phyloP scores from a whole-genome alignment of 768 basidiomycete species.

The Dentipellis sp. region DNA sequence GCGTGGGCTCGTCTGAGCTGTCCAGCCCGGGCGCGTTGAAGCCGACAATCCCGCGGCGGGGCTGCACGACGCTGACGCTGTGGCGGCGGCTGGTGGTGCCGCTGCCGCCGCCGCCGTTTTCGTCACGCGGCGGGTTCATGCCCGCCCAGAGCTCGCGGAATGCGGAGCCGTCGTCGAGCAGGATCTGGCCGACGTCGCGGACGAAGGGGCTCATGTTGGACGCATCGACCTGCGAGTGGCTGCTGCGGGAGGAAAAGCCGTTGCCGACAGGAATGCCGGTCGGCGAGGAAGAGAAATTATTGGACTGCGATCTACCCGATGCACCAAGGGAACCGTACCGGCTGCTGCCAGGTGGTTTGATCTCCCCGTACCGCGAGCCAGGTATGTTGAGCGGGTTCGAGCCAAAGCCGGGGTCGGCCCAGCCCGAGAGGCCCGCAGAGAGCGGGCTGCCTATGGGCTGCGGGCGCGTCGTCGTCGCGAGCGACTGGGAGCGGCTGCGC shows the following conservation, averaged over 20 bases:
- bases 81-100: conserved; percentile 79
- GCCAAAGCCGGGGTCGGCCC: conserved; percentile 47
- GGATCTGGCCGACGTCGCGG: conserved; percentile 72
- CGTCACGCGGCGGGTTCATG: conserved; percentile 53
- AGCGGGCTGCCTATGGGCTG: conserved; percentile 43
- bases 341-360: conserved; percentile 51
- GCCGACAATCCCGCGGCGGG: conserved; percentile 56
- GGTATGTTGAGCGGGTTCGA: conserved; percentile 53
- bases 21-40: conserved; percentile 53
- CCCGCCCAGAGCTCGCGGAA: conserved; percentile 71
- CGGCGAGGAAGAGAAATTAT: conserved; percentile 41
- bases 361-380: conserved; percentile 42
- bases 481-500: conserved; percentile 69
- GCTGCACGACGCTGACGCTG: conserved; percentile 78
- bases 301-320: conserved; percentile 45
- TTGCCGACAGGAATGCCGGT: conserved; percentile 34
- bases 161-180: conserved; percentile 63
- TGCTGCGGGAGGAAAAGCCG: conserved; percentile 31
- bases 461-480: conserved; percentile 54
- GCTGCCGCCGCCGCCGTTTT: conserved; percentile 56
- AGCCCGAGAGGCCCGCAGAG: conserved; percentile 35
- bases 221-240: conserved; percentile 37
- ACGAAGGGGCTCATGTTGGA: conserved; percentile 84
- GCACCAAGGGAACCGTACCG: conserved; percentile 58
- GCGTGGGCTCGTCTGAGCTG: conserved; percentile 30